A percentile compares a stretch with the other conserved stretches of the same genome.
Evolutionary conservation across 257 asterid genomes (phyloP).

Genomic region (Jacaranda mimosifolia): DNA sequence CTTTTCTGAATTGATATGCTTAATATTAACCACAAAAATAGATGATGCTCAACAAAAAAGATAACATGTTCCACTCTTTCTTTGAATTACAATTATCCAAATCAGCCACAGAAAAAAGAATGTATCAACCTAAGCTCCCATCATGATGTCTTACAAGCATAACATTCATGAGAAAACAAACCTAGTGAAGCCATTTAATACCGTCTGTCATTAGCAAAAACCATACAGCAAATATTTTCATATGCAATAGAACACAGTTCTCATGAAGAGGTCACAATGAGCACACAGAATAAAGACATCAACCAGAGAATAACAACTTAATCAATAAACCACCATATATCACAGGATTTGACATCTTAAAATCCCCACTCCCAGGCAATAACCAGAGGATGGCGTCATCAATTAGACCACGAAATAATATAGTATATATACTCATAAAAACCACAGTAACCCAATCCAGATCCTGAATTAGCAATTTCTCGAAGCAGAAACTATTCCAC

Average conservation of each 20-base stretch:
- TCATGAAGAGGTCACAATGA: neutral
- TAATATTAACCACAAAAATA: too few relatives aligned
- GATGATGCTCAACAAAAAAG: too few relatives aligned
- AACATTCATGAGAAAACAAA: neutral
- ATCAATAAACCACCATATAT: neutral
- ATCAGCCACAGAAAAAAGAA: neutral
- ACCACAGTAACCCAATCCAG: too few relatives aligned
- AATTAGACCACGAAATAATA: neutral
- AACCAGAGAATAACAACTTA: neutral
- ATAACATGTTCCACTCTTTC: neutral
- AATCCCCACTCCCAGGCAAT: neutral
- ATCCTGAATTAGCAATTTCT: neutral
- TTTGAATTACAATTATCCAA: neutral
- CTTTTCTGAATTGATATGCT: too few relatives aligned
- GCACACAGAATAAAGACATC: neutral
- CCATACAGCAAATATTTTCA: neutral
- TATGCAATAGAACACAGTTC: neutral
- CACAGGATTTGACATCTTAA: neutral
- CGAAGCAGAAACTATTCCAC: too few relatives aligned
- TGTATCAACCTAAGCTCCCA: neutral
- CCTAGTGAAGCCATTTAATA: too few relatives aligned
- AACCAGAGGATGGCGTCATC: neutral
- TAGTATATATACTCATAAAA: too few relatives aligned
- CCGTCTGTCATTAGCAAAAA: neutral
- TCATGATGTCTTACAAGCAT: neutral